phyloP scores from a whole-genome alignment of 1,139 yeast genomes.

The Yamadazyma spencermartinsiae region DNA sequence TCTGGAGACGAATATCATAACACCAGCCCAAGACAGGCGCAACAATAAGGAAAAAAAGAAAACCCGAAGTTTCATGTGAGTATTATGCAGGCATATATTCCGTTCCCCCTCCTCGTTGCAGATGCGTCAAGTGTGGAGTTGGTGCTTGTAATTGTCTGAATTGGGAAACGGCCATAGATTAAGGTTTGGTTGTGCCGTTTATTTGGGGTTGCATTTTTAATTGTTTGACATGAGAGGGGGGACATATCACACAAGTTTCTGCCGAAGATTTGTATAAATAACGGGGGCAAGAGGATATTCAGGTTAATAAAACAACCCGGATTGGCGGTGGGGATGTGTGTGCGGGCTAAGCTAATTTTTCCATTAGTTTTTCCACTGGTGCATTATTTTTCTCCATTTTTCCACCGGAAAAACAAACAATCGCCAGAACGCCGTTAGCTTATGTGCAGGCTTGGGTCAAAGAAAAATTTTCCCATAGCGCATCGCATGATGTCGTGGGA shows the following conservation, averaged over 20 bases:
- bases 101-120: neutral
- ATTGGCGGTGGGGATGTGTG: neutral
- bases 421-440: conserved; percentile 1
- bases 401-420: neutral
- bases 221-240: too few relatives aligned
- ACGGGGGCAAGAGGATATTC: too few relatives aligned
- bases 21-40: neutral
- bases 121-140: neutral
- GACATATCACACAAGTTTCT: too few relatives aligned
- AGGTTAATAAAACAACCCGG: too few relatives aligned
- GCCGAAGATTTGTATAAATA: too few relatives aligned
- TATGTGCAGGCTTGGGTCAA: neutral
- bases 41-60: neutral
- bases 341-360: neutral
- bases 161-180: neutral
- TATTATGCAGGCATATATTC: neutral
- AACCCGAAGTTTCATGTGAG: conserved; percentile 1
- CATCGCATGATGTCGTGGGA: neutral
- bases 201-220: neutral
- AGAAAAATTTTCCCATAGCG: neutral
- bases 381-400: neutral
- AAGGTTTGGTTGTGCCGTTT: neutral
- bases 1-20: neutral
- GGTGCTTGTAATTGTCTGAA: neutral
- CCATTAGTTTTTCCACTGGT: conserved; percentile 2